A percentile compares a stretch with the other conserved stretches of the same genome.
phyloP scores from a whole-genome alignment of 2,329 filamentous ascomycete genomes.

The Taxawa tesnikishii region DNA sequence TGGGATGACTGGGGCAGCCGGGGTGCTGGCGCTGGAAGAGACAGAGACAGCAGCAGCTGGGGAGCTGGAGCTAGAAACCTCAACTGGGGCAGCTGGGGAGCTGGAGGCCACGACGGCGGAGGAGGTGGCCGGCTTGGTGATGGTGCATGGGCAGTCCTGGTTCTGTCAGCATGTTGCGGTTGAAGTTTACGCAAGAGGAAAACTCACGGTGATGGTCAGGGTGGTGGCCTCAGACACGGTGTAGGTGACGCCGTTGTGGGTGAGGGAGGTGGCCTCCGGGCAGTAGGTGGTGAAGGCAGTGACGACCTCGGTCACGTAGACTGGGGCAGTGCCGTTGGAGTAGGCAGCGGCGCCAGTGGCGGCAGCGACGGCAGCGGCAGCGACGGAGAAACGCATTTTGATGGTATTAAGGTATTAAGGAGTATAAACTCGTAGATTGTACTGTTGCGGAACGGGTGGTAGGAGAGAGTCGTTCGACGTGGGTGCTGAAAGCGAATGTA shows the following conservation, averaged over 20 bases:
- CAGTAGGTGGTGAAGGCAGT: constrained; percentile 20
- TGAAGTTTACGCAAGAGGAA: too few species aligned
- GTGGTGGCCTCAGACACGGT: constrained; percentile 13
- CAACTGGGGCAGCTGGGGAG: constrained; percentile 2
- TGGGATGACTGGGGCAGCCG: constrained; percentile 7
- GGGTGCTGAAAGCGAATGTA: neutral
- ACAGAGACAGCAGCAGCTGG: constrained; percentile 2
- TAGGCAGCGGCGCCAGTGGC: constrained; percentile 25
- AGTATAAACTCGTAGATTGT: neutral
- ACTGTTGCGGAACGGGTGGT: too few species aligned
- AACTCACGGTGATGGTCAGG: constrained; percentile 11
- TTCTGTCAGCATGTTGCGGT: too few species aligned
- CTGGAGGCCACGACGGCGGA: constrained; percentile 26
- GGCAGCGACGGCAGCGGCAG: constrained; percentile 19
- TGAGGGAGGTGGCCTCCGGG: constrained; percentile 16
- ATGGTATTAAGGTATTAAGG: constrained; percentile 7
- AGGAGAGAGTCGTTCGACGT: neutral
- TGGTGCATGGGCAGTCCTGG: constrained; percentile 26
- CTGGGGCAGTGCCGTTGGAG: constrained; percentile 8
- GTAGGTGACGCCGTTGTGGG: constrained; percentile 13
- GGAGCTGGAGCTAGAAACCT: constrained; percentile 4
- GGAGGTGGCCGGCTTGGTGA: constrained; percentile 39
- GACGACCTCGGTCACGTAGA: constrained; percentile 18
- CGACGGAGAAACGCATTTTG: constrained; percentile 38
- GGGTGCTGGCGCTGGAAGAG: neutral